Conservation (phyloP, 768 basidiomycete genomes). For the Mycena metata region DNA sequence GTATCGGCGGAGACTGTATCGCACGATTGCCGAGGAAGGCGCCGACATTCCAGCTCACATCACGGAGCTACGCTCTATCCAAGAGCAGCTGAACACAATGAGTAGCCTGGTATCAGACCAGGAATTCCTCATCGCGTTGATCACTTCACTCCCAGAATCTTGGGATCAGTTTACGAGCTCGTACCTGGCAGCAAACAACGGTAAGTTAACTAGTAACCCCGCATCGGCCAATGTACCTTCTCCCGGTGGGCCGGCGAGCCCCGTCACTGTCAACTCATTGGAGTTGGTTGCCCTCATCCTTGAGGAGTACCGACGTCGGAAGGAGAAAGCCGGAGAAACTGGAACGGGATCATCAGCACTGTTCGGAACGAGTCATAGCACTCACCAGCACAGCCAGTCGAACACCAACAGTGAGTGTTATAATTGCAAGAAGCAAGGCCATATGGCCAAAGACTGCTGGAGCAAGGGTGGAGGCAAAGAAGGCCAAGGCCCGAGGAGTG, state of each 20-base stretch:
- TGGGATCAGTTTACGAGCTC: slow-evolving; percentile 30
- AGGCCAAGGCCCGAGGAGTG: slow-evolving; percentile 7
- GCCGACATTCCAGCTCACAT: slow-evolving; percentile 21
- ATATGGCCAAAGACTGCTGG: slow-evolving; percentile 24
- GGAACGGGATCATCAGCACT: slow-evolving; percentile 25
- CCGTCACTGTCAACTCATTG: slow-evolving; percentile 6
- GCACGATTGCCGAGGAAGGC: background rate
- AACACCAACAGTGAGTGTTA: slow-evolving; percentile 1
- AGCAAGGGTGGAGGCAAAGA: slow-evolving; percentile 24
- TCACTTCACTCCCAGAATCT: slow-evolving; percentile 24
- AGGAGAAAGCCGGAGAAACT: slow-evolving; percentile 31
- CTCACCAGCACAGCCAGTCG: slow-evolving; percentile 17
- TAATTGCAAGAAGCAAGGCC: slow-evolving; percentile 11
- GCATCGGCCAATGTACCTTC: background rate
- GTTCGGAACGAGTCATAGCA: slow-evolving; percentile 11
- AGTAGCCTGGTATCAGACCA: slow-evolving; percentile 22
- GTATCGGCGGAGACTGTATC: slow-evolving; percentile 3
- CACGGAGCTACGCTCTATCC: background rate
- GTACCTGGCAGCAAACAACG: slow-evolving; percentile 24
- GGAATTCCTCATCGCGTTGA: slow-evolving; percentile 28
- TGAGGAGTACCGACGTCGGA: slow-evolving; percentile 23
- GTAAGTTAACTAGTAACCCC: background rate
- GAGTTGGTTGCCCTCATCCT: slow-evolving; percentile 30
- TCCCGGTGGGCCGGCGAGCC: background rate
- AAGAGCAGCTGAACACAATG: slow-evolving; percentile 23